Evolutionary conservation across 352 stramenopile species (phyloP), one percentile per base, ranked within the genome.

Genomic region (Pythium rishiriense): DNA sequence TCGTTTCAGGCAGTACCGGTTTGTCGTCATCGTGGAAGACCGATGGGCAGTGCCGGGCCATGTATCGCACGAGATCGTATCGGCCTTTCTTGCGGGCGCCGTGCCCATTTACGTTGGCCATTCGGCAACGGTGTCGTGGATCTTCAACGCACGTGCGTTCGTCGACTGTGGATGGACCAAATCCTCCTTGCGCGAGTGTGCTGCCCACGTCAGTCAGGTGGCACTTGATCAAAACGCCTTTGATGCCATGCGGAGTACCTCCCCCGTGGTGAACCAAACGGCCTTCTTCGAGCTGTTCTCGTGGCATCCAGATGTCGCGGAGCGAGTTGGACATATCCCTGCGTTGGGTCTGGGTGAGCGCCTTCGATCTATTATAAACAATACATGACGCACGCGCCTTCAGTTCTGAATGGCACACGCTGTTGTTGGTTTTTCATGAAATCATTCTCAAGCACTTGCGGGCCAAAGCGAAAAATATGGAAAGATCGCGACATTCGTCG

Each of bases 1-100:
- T 1, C 47, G 47, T 26, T 53, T 53, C 15, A 39, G 25, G 10
- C 19, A 21, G 3, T 53, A 39, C 17, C 37, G 11, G 47, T 53
- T 91, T 31, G 76, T 79, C 7, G 70, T 91, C 43, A 75, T 79
- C 14, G 86, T 91, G 10, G 76, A 91, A 58, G 86, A 88, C 56
- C 62, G 52, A 1, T 43, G 54, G 0, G 10, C 29, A 0, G 60
- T 53, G 8, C 49, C 70, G 1, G 82, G 79, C 29, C 88, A 86
- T 41, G 66, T 86, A 25, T 84, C 77, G 1, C 72, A 88, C 58
- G 83, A 82, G 39, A 35, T 91, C n/a, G 71, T 84, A 3, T 83
- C 83, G 29, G 74, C 79, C 8, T 80, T 86, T 46, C 66, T 90
- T 21, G 77, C 76, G 0, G 79, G 75, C n/a, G 75, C 70, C 22